A percentile compares a stretch with the other conserved stretches of the same genome.
Conservation (phyloP, 2,329 filamentous ascomycete genomes). For the Aspergillus sp. region DNA sequence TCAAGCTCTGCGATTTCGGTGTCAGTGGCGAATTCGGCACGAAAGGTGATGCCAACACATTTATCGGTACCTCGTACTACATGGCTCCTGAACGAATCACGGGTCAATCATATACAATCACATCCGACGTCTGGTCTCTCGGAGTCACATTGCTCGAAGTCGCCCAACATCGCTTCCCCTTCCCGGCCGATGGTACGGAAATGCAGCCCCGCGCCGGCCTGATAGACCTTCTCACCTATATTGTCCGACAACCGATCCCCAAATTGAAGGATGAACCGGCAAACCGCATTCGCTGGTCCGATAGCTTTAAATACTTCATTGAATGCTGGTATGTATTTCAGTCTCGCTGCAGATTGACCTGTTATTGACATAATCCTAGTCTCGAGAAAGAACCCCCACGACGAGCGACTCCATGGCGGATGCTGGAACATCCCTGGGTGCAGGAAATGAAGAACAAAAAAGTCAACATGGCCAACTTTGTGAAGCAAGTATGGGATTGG, state of each 20-base stretch:
- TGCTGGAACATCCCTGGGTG: slow-evolving; percentile 99
- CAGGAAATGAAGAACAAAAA: slow-evolving; percentile 91
- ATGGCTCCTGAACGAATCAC: slow-evolving; percentile 99
- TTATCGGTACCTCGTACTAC: slow-evolving; percentile 98
- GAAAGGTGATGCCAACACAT: slow-evolving; percentile 97
- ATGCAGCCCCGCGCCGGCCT: slow-evolving; percentile 89
- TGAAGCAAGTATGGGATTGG: slow-evolving; percentile 97
- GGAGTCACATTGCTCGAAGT: slow-evolving; percentile 97
- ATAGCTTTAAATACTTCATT: slow-evolving; percentile 98
- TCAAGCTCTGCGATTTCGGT: slow-evolving; percentile 98
- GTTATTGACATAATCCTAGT: slow-evolving; percentile 46
- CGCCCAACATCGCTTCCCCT: slow-evolving; percentile 97
- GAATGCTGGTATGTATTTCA: slow-evolving; percentile 75
- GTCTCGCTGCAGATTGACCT: not conserved
- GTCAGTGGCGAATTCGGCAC: slow-evolving; percentile 97
- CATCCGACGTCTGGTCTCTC: slow-evolving; percentile 95
- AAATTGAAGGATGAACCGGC: slow-evolving; percentile 93
- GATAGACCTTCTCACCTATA: slow-evolving; percentile 95
- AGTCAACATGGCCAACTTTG: slow-evolving; percentile 94
- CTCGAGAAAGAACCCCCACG: slow-evolving; percentile 87
- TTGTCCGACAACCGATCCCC: slow-evolving; percentile 90
- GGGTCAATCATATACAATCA: slow-evolving; percentile 96
- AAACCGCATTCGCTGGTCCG: slow-evolving; percentile 86
- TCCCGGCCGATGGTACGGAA: slow-evolving; percentile 92
- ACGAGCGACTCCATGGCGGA: slow-evolving; percentile 92